Base-by-base conservation (phyloP, 148 eudicot species). In the Rhododendron molle region DNA sequence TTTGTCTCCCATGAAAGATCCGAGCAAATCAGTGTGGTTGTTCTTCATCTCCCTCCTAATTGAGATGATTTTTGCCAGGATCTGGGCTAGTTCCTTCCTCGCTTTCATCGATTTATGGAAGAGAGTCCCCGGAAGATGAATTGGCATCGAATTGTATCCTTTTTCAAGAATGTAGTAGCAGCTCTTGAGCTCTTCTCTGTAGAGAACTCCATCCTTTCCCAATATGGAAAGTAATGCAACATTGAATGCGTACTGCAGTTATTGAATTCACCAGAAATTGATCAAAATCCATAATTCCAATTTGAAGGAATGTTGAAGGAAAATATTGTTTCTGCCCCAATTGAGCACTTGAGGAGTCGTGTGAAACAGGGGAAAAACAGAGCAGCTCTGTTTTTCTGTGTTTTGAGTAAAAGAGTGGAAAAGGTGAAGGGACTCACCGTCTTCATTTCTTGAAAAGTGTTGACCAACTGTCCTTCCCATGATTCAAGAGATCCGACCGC, bases 141-240 rank as follows among this genome's bases (percentile, higher is more conserved):
- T 93, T 0, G 98, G 95, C 96, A 97, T 94, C 18, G 99, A 97
- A 83, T 97, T 97, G 92, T 97, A 97, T 40, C 99, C 99, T 82
- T 92, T 94, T 60, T 97, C 99, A 44, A 97, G 88, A 81, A 88
- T 83, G 92, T 95, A 91, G 86, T 97, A 97, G 83, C 98, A 97
- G 46, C 91, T 89, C 89, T 95, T 97, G 38, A 97, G 90, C 83
- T 97, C 95, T 76, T 95, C 99, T 84, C 94, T 91, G 91, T 95
- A 93, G 16, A 85, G 86, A 46, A 90, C 85, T 40, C 93, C 99
- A 82, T 97, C 99, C 50, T 91, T 92, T 50, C 99, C 99, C 36
- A 97, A 80, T 81, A 95, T 93, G 44, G 99, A 95, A 44, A 97
- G 92, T 36, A 97, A 83, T 54, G 98, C 98, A 87, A 97, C 98